These are phyloP conservation scores for Hypoxylon sp. DNA, from an alignment of 2,329 filamentous ascomycete genomes.

Conservation along the genomic window DNA sequence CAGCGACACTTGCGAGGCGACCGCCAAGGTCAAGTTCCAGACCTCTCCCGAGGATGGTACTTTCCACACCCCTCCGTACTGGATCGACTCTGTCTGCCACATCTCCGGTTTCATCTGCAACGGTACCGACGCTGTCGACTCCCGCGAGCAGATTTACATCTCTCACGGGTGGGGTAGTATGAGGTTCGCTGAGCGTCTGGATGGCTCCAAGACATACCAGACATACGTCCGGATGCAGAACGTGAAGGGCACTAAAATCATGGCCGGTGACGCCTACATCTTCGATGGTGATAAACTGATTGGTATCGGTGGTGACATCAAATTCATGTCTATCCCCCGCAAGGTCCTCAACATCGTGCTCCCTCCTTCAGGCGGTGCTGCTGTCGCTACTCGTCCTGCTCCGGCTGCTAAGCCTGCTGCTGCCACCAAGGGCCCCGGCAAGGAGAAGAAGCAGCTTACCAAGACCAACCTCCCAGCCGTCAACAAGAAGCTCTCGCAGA, in stretches of 20 bases:
- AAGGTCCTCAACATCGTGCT: conserved; percentile 74
- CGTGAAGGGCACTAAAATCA: conserved; percentile 62
- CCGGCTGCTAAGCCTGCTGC: conserved; percentile 52
- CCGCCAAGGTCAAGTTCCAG: conserved; percentile 65
- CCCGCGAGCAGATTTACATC: conserved; percentile 67
- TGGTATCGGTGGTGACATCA: conserved; percentile 65
- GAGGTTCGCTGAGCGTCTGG: conserved; percentile 61
- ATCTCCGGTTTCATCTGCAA: conserved; percentile 73
- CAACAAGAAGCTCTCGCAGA: conserved; percentile 62
- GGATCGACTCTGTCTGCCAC: conserved; percentile 69
- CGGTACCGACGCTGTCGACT: conserved; percentile 66
- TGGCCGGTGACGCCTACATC: conserved; percentile 66
- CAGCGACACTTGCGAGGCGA: conserved; percentile 64
- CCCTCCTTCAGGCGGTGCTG: conserved; percentile 66
- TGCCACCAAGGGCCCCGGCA: conserved; percentile 52
- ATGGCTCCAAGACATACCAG: conserved; percentile 61
- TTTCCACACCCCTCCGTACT: conserved; percentile 68
- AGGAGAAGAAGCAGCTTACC: conserved; percentile 61
- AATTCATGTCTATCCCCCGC: conserved; percentile 75
- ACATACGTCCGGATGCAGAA: conserved; percentile 70
- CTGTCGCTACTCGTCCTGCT: conserved; percentile 52
- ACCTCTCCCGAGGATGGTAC: conserved; percentile 60
- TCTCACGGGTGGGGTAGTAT: conserved; percentile 70
- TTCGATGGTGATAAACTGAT: conserved; percentile 65
- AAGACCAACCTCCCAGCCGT: conserved; percentile 60